These are phyloP conservation scores for Pythium guiyangense DNA, from an alignment of 352 stramenopile species.

Conservation along the genomic window DNA sequence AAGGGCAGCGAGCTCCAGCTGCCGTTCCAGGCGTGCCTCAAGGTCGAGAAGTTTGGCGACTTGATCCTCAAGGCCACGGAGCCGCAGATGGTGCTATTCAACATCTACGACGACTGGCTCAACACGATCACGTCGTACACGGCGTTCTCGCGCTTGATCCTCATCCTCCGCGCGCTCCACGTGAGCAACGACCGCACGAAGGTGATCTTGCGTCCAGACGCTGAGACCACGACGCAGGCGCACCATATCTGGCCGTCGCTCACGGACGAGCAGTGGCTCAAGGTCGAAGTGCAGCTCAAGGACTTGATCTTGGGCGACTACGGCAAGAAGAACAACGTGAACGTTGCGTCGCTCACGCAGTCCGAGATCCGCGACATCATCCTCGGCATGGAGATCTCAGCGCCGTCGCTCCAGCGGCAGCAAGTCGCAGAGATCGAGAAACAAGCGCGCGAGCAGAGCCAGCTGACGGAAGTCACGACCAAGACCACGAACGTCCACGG, in stretches of 20 bases:
- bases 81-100: slow-evolving; percentile 99
- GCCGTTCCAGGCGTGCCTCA: slow-evolving; percentile 98
- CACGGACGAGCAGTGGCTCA: slow-evolving; percentile 99
- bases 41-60: slow-evolving; percentile 99
- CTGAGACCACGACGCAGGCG: slow-evolving; percentile 97
- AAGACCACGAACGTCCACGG: slow-evolving; percentile 99
- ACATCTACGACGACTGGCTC: slow-evolving; percentile 99
- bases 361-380: slow-evolving; percentile 99
- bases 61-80: slow-evolving; percentile 99
- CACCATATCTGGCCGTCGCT: slow-evolving; percentile 99
- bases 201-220: slow-evolving; percentile 97
- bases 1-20: slow-evolving; percentile 99
- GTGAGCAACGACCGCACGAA: slow-evolving; percentile 96
- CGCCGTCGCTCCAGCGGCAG: slow-evolving; percentile 98
- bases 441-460: slow-evolving; percentile 96
- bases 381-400: slow-evolving; percentile 99
- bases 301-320: slow-evolving; percentile 99
- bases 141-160: slow-evolving; percentile 98
- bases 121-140: slow-evolving; percentile 99
- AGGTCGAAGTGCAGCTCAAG: slow-evolving; percentile 99
- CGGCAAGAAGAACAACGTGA: slow-evolving; percentile 99
- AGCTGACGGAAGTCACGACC: slow-evolving; percentile 98
- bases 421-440: slow-evolving; percentile 99
- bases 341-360: slow-evolving; percentile 98
- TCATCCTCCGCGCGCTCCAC: slow-evolving; percentile 98